These are phyloP conservation scores for Effrenium voratum DNA, from an alignment of 73 alveolate species.

Conservation along the genomic window DNA sequence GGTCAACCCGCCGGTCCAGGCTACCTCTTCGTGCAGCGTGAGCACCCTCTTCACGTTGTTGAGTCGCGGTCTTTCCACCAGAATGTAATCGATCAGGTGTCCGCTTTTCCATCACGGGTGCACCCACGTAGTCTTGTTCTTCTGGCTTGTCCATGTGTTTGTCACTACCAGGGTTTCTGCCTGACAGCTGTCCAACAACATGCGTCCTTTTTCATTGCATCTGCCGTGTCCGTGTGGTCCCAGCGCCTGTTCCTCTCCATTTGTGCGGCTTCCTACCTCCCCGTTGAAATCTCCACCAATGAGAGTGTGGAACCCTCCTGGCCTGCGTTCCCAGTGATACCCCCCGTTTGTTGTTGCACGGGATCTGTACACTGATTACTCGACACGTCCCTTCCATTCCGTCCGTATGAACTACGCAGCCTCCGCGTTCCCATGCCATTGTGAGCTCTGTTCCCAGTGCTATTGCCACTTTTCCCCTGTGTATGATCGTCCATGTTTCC, in stretches of 20 bases:
- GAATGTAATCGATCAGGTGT: not conserved
- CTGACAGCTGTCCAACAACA: slow-evolving; percentile 26
- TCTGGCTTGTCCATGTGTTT: not conserved
- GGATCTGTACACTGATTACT: too few species aligned
- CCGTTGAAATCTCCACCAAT: slow-evolving; percentile 50
- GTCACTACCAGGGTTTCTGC: not conserved
- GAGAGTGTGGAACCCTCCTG: too few species aligned
- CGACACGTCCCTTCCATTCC: too few species aligned
- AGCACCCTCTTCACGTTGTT: not conserved
- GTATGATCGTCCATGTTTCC: too few species aligned
- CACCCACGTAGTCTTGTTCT: not conserved
- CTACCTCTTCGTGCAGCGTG: not conserved
- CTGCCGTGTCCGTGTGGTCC: not conserved
- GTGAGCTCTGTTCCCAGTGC: too few species aligned
- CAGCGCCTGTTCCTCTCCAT: not conserved
- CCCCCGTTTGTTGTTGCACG: too few species aligned
- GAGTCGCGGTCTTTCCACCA: too few species aligned
- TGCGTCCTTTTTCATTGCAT: not conserved
- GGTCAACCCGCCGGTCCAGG: not conserved
- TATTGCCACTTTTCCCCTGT: too few species aligned
- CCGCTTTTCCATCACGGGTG: not conserved
- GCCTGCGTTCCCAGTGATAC: too few species aligned
- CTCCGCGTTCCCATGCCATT: too few species aligned
- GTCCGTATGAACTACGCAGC: too few species aligned
- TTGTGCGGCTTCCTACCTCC: not conserved